Evolutionary conservation across 768 basidiomycete species (phyloP).

Genomic region (Cubamyces lactineus): DNA sequence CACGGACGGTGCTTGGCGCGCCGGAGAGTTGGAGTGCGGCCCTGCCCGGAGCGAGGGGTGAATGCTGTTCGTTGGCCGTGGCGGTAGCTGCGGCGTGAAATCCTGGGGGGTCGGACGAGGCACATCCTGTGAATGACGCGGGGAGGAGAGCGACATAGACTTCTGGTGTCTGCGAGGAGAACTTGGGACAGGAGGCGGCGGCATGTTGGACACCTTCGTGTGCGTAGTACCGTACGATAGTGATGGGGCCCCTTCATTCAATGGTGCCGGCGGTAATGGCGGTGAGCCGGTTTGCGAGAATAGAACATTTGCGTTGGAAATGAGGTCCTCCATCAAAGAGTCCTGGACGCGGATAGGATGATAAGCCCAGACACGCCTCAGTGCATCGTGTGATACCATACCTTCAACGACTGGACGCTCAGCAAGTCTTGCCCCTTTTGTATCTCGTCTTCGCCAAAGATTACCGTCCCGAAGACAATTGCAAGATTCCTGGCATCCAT

Average conservation of each 20-base stretch:
- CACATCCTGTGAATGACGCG: slow-evolving; percentile 15
- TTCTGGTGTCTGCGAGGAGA: slow-evolving; percentile 23
- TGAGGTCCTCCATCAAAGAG: slow-evolving; percentile 84
- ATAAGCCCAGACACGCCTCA: not conserved
- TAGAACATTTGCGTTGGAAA: slow-evolving; percentile 65
- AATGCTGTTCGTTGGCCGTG: slow-evolving; percentile 72
- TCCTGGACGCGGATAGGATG: slow-evolving; percentile 43
- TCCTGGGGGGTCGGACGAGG: slow-evolving; percentile 40
- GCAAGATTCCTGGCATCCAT: slow-evolving; percentile 94
- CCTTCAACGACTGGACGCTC: slow-evolving; percentile 76
- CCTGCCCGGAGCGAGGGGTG: slow-evolving; percentile 69
- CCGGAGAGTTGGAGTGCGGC: slow-evolving; percentile 50
- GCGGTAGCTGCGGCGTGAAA: slow-evolving; percentile 72
- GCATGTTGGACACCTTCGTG: slow-evolving; percentile 62
- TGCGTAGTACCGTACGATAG: slow-evolving; percentile 72
- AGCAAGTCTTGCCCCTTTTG: slow-evolving; percentile 75
- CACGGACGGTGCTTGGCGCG: slow-evolving; percentile 38
- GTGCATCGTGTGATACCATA: slow-evolving; percentile 30
- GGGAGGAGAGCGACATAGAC: slow-evolving; percentile 12
- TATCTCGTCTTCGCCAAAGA: slow-evolving; percentile 92
- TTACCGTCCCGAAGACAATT: slow-evolving; percentile 85
- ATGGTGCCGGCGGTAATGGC: slow-evolving; percentile 73
- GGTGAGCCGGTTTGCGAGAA: slow-evolving; percentile 58
- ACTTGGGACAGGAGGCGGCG: slow-evolving; percentile 35
- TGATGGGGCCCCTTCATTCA: slow-evolving; percentile 59